phyloP scores from a whole-genome alignment of 2,329 filamentous ascomycete species.

The Colletotrichum tofieldiae region DNA sequence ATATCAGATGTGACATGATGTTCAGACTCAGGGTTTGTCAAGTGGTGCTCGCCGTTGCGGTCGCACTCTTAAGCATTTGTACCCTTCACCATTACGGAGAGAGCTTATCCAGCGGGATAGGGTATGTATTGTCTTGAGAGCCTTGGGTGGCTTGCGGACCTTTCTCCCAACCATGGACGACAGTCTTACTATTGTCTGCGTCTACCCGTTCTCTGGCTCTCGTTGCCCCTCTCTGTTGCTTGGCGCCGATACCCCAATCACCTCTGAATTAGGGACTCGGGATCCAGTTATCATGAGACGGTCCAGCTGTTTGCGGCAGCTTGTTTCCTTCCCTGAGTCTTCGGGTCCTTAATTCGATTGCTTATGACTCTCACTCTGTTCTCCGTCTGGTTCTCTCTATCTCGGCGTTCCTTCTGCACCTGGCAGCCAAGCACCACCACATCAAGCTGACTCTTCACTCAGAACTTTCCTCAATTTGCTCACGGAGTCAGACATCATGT shows the following conservation, averaged over 20 bases:
- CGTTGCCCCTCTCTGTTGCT: background rate
- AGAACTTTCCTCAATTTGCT: slow-evolving; percentile 6
- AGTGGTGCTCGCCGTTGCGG: slow-evolving; percentile 20
- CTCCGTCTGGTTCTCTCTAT: background rate
- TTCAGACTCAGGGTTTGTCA: slow-evolving; percentile 13
- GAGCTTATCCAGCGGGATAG: background rate
- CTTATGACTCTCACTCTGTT: slow-evolving; percentile 1
- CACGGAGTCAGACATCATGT: slow-evolving; percentile 63
- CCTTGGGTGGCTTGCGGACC: background rate
- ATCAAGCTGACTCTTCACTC: slow-evolving; percentile 7
- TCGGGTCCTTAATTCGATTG: background rate
- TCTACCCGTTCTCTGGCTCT: background rate
- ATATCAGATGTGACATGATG: background rate
- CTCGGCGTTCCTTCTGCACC: background rate
- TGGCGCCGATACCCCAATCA: background rate
- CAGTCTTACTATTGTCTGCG: background rate
- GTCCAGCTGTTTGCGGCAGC: background rate
- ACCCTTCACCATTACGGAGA: slow-evolving; percentile 3
- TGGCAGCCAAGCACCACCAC: background rate
- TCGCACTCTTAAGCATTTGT: slow-evolving; percentile 11
- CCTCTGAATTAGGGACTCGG: background rate
- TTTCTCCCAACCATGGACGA: background rate
- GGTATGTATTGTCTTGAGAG: slow-evolving; percentile 17
- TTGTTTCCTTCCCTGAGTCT: background rate
- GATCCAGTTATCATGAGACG: slow-evolving; percentile 4